phyloP scores from a whole-genome alignment of 2,329 filamentous ascomycete species.

The Epichloe glyceriae region DNA sequence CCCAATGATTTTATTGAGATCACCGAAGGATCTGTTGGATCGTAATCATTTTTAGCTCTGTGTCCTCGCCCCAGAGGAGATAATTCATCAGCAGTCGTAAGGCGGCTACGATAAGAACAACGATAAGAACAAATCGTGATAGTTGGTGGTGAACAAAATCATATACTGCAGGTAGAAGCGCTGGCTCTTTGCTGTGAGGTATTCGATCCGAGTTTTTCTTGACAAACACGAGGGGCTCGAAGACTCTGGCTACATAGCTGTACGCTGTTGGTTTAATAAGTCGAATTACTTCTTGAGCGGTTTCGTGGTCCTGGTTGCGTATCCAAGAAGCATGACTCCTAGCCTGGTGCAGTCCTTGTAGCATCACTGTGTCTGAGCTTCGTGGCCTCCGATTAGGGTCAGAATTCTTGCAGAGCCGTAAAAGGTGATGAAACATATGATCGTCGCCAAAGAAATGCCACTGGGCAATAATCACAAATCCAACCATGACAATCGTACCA shows the following conservation, averaged over 20 bases:
- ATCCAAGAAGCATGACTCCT: constrained; percentile 68
- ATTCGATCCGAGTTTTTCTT: constrained; percentile 54
- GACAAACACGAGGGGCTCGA: constrained; percentile 63
- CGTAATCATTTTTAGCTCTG: constrained; percentile 30
- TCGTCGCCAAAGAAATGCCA: constrained; percentile 63
- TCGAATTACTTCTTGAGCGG: constrained; percentile 63
- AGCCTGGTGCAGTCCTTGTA: constrained; percentile 57
- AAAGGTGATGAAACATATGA: constrained; percentile 22
- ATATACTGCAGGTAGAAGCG: constrained; percentile 31
- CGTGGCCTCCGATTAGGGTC: constrained; percentile 12
- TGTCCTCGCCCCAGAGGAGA: constrained; percentile 53
- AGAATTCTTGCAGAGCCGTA: constrained; percentile 12
- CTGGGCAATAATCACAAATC: constrained; percentile 60
- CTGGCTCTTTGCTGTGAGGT: constrained; percentile 29
- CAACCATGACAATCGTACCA: constrained; percentile 59
- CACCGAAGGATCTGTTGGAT: constrained; percentile 31
- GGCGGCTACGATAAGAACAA: constrained; percentile 49
- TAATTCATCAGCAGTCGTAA: constrained; percentile 63
- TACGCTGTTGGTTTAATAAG: constrained; percentile 59
- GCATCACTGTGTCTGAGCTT: constrained; percentile 25
- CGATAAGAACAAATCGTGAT: constrained; percentile 45
- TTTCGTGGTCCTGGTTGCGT: constrained; percentile 64
- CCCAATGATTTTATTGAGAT: constrained; percentile 48
- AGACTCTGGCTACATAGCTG: constrained; percentile 61
- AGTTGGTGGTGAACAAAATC: constrained; percentile 54